These are phyloP conservation scores for Calonectria fujianensis DNA, from an alignment of 2,329 filamentous ascomycete species.

Conservation along the genomic window DNA sequence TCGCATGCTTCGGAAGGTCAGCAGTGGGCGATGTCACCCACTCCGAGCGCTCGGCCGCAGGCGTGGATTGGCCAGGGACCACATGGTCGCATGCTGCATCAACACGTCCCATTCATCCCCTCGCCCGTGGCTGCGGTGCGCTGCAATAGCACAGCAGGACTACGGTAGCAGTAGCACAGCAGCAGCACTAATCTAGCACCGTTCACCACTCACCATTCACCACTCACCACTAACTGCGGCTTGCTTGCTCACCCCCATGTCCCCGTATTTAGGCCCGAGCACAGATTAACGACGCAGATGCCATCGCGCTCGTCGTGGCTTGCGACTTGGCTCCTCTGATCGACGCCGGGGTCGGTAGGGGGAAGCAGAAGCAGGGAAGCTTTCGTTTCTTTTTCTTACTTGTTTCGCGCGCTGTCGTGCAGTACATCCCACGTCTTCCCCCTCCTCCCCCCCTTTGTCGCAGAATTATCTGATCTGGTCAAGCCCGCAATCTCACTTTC, in stretches of 20 bases:
- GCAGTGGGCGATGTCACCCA: slow-evolving; percentile 21
- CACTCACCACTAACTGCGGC: no score
- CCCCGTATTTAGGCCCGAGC: slow-evolving; percentile 1
- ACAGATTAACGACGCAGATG: slow-evolving; percentile 22
- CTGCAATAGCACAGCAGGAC: neutral
- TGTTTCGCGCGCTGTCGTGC: slow-evolving; percentile 15
- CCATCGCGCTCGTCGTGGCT: slow-evolving; percentile 19
- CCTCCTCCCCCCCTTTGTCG: neutral
- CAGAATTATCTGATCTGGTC: slow-evolving; percentile 16
- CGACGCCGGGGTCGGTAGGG: slow-evolving; percentile 8
- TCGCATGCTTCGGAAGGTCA: slow-evolving; percentile 20
- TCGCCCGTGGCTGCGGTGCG: slow-evolving; percentile 18
- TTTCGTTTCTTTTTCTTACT: slow-evolving; percentile 11
- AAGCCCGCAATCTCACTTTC: slow-evolving; percentile 18
- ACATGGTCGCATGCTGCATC: slow-evolving; percentile 24
- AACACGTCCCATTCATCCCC: slow-evolving; percentile 15
- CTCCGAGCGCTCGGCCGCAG: neutral
- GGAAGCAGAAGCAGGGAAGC: neutral
- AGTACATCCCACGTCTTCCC: neutral
- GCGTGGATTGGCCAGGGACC: slow-evolving; percentile 20
- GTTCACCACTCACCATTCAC: no score
- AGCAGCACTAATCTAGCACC: neutral
- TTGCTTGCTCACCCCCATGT: neutral
- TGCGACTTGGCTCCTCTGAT: slow-evolving; percentile 20
- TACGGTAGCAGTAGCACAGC: neutral